Evolutionary conservation across 1,139 yeast species (phyloP), one percentile per base, ranked within the genome.

Genomic region (Keqinozyma sinolaborantium): DNA sequence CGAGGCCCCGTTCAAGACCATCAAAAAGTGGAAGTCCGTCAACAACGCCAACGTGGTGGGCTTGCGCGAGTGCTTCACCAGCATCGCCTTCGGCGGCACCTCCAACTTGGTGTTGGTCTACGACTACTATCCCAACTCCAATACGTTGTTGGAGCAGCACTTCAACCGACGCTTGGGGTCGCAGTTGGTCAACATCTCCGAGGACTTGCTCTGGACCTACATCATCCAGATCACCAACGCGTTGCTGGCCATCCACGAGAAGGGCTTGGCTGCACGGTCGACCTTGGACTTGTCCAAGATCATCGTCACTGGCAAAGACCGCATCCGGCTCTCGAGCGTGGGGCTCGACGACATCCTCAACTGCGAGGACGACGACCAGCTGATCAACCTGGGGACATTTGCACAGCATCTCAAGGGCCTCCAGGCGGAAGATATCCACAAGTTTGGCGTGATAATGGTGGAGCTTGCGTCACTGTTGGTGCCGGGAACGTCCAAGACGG

Each of bases 31-130:
- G 75, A 72, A 70, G 37, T 69, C 76, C 26, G 50, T 77, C 8
- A 58, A 68, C 18, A 49, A 50, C 41, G 73, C 90, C 10, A 80
- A 81, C 45, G 63, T 87, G 12, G 86, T 84, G 2, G 69, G 71
- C 25, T 59, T 88, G 6, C 72, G 76, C 31, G 97, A 90, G 51
- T 88, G 95, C 8, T 92, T 92, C 53, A 83, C 96, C 1, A 81
- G 94, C 8, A 75, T 87, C 40, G 85, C 90, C 4, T 92, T 94
- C 61, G 90, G 88, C 25, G 92, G 84, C 42, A 32, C 35, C 26
- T 36, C 49, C 38, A 79, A 86, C 2, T 58, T 83, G 34, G 47
- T 63, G 20, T 45, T 62, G 31, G 51, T 56, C 4, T 60, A 59
- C 40, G 67, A 61, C 36, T 76, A 73, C 39, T 79, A 50, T 66